These are phyloP conservation scores for Cyberlindnera bimundalis DNA, from an alignment of 805 yeast species.

Conservation along the genomic window DNA sequence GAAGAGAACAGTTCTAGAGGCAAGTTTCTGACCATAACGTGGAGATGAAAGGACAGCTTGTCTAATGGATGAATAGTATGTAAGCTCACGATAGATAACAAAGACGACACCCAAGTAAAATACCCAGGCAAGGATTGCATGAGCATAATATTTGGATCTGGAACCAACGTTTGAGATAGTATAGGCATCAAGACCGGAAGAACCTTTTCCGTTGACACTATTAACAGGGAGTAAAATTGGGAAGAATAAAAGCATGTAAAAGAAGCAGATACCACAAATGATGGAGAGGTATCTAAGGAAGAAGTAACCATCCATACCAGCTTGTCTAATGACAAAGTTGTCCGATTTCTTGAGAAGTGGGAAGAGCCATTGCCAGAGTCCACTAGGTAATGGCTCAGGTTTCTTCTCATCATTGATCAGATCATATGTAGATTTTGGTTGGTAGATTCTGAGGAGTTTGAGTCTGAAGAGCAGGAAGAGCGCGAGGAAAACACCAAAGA, in stretches of 20 bases:
- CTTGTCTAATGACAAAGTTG: constrained; percentile 73
- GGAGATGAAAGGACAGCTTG: constrained; percentile 80
- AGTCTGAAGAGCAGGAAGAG: constrained; percentile 66
- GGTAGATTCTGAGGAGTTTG: constrained; percentile 68
- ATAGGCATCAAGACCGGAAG: constrained; percentile 68
- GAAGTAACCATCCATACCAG: constrained; percentile 93
- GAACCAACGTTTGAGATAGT: constrained; percentile 72
- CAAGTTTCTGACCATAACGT: constrained; percentile 64
- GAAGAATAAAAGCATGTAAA: constrained; percentile 53
- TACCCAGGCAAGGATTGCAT: constrained; percentile 76
- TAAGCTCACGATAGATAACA: constrained; percentile 77
- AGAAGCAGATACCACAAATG: constrained; percentile 48
- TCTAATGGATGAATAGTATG: constrained; percentile 71
- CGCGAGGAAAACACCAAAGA: constrained; percentile 59
- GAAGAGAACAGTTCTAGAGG: constrained; percentile 80
- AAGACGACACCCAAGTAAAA: constrained; percentile 69
- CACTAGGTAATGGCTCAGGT: constrained; percentile 72
- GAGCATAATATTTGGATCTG: constrained; percentile 73
- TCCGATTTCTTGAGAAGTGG: constrained; percentile 66
- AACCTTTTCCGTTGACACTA: constrained; percentile 61
- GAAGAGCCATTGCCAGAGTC: constrained; percentile 66
- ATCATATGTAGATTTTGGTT: constrained; percentile 71
- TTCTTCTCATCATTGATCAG: constrained; percentile 55
- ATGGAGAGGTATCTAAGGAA: constrained; percentile 74
- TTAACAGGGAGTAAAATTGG: constrained; percentile 81